A percentile compares a stretch with the other conserved stretches of the same genome.
Conservation (phyloP, 306 rosid genomes). For the Abrus pulchellus region DNA sequence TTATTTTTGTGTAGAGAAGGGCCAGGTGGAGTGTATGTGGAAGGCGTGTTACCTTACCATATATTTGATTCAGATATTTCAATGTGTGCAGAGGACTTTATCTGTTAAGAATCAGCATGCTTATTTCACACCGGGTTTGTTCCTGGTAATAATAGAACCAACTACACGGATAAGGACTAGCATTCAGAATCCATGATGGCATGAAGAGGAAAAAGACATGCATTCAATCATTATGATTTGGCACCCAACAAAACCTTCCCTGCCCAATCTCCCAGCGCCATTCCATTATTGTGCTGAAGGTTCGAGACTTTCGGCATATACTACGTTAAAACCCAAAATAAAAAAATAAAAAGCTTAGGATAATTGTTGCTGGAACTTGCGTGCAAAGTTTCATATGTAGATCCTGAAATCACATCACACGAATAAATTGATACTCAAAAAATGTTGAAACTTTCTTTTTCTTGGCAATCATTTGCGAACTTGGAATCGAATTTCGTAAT, state of each 20-base stretch:
- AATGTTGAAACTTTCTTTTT: neutral
- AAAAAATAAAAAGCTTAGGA: neutral
- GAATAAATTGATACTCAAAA: neutral
- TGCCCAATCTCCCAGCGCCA: neutral
- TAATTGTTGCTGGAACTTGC: neutral
- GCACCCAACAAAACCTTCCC: neutral
- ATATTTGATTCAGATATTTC: constrained; percentile 15
- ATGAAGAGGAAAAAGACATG: constrained; percentile 27
- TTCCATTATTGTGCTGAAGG: neutral
- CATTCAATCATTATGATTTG: neutral
- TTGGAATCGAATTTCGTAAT: neutral
- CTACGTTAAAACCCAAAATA: neutral
- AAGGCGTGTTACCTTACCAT: too few species aligned
- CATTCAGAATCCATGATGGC: constrained; percentile 31
- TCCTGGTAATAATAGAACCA: neutral
- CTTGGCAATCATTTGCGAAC: neutral
- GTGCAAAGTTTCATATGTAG: neutral
- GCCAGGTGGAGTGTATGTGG: too few species aligned
- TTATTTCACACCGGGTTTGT: neutral
- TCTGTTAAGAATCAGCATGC: constrained; percentile 5
- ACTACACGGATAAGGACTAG: neutral
- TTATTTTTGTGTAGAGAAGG: too few species aligned
- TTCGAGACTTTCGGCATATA: neutral
- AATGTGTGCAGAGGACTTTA: neutral
- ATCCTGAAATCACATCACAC: neutral